These are phyloP conservation scores for Cercospora sojina DNA, from an alignment of 2,329 filamentous ascomycete species.

Conservation along the genomic window DNA sequence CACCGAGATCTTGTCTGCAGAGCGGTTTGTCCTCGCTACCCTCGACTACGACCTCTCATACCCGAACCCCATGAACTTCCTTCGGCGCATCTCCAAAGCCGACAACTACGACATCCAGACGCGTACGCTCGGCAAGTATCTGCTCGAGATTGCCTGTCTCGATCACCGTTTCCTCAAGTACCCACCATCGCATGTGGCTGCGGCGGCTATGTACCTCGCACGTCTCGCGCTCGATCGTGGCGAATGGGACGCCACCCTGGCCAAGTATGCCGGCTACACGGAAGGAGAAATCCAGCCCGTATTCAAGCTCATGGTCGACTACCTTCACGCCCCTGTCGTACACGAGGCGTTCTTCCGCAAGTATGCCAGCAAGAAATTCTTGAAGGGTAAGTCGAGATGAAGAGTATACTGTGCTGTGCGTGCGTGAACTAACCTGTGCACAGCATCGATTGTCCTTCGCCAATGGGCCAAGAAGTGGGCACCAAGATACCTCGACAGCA, in stretches of 20 bases:
- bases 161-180: constrained; percentile 92
- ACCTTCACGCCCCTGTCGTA: constrained; percentile 81
- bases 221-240: constrained; percentile 87
- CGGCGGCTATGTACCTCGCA: constrained; percentile 91
- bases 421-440: constrained; percentile 31
- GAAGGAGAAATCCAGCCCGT: constrained; percentile 93
- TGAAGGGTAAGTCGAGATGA: constrained; percentile 73
- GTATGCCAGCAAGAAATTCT: constrained; percentile 98
- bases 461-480: constrained; percentile 75
- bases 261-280: constrained; percentile 88
- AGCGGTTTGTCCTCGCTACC: constrained; percentile 86
- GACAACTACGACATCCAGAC: constrained; percentile 99
- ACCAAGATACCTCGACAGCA: constrained; percentile 37
- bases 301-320: constrained; percentile 93
- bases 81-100: constrained; percentile 96
- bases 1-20: constrained; percentile 93
- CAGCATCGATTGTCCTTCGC: constrained; percentile 86
- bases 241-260: constrained; percentile 84
- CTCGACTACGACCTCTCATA: constrained; percentile 97
- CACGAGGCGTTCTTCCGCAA: constrained; percentile 99
- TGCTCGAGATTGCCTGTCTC: constrained; percentile 93
- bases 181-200: constrained; percentile 84
- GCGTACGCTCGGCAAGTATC: constrained; percentile 93
- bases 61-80: constrained; percentile 99
- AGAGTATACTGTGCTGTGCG: constrained; percentile 2